These are phyloP conservation scores for Ascochyta pisi DNA, from an alignment of 2,329 filamentous ascomycete species.

Conservation along the genomic window DNA sequence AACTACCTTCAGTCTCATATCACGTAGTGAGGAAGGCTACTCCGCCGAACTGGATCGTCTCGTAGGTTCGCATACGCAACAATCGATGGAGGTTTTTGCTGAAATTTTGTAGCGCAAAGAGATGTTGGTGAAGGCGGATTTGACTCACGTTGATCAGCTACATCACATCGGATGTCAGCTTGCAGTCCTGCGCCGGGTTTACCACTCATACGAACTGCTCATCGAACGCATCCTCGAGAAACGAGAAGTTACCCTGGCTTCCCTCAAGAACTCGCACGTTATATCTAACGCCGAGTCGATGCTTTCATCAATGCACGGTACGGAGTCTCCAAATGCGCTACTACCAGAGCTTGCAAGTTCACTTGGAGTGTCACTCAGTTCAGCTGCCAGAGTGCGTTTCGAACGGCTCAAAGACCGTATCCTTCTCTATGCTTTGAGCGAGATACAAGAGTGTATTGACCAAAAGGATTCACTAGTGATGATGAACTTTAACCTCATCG, in stretches of 20 bases:
- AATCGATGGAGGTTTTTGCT: background rate
- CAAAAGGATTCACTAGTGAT: conserved; percentile 75
- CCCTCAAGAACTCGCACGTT: conserved; percentile 54
- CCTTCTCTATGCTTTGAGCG: conserved; percentile 66
- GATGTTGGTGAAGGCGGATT: conserved; percentile 60
- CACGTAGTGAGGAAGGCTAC: conserved; percentile 55
- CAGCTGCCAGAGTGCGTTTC: conserved; percentile 64
- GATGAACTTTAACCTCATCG: conserved; percentile 79
- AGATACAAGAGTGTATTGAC: conserved; percentile 68
- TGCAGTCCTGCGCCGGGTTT: conserved; percentile 66
- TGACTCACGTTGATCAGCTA: conserved; percentile 58
- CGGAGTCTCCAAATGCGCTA: conserved; percentile 25
- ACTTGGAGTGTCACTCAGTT: conserved; percentile 55
- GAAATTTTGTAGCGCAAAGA: conserved; percentile 52
- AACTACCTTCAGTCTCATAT: conserved; percentile 64
- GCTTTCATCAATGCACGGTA: conserved; percentile 30
- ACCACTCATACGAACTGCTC: conserved; percentile 66
- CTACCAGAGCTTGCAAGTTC: conserved; percentile 48
- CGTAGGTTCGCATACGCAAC: conserved; percentile 41
- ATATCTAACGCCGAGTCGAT: conserved; percentile 42
- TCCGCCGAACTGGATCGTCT: conserved; percentile 58
- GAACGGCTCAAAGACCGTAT: conserved; percentile 66
- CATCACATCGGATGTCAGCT: conserved; percentile 68
- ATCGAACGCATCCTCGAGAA: conserved; percentile 64
- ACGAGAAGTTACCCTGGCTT: conserved; percentile 52